phyloP scores from a whole-genome alignment of 1,284 basidiomycete genomes.

The Cystobasidium sp. region DNA sequence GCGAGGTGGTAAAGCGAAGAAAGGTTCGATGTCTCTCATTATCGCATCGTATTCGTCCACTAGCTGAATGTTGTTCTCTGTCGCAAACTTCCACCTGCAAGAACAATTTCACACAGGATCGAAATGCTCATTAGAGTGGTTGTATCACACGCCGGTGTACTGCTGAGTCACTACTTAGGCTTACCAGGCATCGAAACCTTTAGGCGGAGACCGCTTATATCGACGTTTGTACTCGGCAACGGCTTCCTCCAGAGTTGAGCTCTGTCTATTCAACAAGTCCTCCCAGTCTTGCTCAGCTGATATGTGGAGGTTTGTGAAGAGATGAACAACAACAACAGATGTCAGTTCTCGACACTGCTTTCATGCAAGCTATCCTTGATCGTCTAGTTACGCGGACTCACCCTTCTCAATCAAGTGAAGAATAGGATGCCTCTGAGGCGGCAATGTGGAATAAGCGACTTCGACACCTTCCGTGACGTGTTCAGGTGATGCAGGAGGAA shows the following conservation, averaged over 20 bases:
- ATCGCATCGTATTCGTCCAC: slow-evolving; percentile 56
- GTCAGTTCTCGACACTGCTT: neutral
- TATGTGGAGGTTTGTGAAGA: neutral
- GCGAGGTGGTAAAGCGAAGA: slow-evolving; percentile 51
- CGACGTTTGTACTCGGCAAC: slow-evolving; percentile 53
- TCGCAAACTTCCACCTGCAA: slow-evolving; percentile 53
- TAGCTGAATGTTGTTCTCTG: slow-evolving; percentile 52
- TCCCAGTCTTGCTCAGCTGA: slow-evolving; percentile 51
- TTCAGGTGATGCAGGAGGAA: slow-evolving; percentile 20
- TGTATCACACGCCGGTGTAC: neutral
- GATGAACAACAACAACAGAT: neutral
- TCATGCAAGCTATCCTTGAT: too few species aligned
- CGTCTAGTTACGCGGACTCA: neutral
- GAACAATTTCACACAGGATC: neutral
- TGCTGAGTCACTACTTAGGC: neutral
- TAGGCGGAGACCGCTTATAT: slow-evolving; percentile 52
- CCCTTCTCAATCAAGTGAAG: slow-evolving; percentile 37
- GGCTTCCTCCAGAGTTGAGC: slow-evolving; percentile 48
- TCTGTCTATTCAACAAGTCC: slow-evolving; percentile 49
- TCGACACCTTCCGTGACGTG: slow-evolving; percentile 11
- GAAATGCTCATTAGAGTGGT: neutral
- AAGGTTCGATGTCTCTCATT: slow-evolving; percentile 53
- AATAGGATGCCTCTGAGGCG: slow-evolving; percentile 30
- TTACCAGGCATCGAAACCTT: slow-evolving; percentile 55
- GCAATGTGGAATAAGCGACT: neutral